Base-by-base conservation (phyloP, 345 rosid genomes). In the Laguncularia racemosa region DNA sequence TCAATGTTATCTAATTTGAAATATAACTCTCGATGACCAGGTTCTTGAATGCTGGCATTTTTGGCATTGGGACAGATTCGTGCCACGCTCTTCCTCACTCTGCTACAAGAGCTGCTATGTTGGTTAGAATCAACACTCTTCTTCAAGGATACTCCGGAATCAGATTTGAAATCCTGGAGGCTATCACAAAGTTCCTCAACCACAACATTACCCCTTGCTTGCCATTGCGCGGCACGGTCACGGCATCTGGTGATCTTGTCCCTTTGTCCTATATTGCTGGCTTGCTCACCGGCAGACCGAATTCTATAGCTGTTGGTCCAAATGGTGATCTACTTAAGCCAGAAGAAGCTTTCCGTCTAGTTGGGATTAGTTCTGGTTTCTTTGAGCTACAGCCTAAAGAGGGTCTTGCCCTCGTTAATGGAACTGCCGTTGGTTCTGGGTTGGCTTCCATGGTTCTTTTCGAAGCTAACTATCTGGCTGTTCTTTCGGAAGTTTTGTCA, bases 121-220 rank as follows among this genome's bases (percentile, higher is more conserved):
- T 83, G 38, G 89, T 81, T 5, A 72, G 93, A 67, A 75, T 83
- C 72, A 85, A 85, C 72, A 83, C 93, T 16, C 87, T 83, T 19
- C 80, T 86, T 65, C 87, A 79, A 64, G 89, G 93, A 16, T 86
- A 83, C 69, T 86, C 89, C 0, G 89, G 89, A 16, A 85, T 85
- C 61, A 70, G 93, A 23, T 85, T 85, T 4, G 85, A 85, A 56
- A 81, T 85, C 55, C 67, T 85, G 23, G 93, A 85, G 61, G 83
- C 93, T 20, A 77, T 85, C 38, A 63, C 93, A 28, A 81, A 68
- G 70, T 73, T 83, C 17, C 83, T 86, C 14, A 83, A 86, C 68
- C 54, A 67, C 61, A 74, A 86, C 74, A 69, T 86, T 70, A 83
- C 85, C 56, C 93, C 89, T 1, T 79, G 85, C 59, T 61, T 86